Base-by-base conservation (phyloP, 2,329 filamentous ascomycete genomes). In the Aspergillus sp. region DNA sequence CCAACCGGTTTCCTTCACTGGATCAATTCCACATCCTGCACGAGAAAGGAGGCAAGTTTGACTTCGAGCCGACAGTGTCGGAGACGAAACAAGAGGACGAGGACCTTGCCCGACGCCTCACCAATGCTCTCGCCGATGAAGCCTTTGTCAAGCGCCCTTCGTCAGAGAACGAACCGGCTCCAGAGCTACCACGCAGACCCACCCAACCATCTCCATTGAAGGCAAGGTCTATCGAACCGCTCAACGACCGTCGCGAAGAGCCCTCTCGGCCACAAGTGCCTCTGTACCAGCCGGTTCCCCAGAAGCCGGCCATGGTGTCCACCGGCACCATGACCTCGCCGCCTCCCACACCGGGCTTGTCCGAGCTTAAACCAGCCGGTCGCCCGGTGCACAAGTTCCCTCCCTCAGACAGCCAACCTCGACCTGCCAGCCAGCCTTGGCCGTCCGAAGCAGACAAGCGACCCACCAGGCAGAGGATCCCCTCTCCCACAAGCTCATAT, bases 1-100 rank as follows among this genome's bases (percentile, higher is more conserved):
- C 93, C 0, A 81, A 84, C 24, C 83, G 88, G 48, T 99, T 96
- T 61, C 94, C 94, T 0, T 92, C 90, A 5, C 78, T 99, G 20
- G 92, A 97, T 64, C 90, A 97, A 61, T 99, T 99, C 66, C 87
- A 93, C 3, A 77, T 99, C 16, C 76, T 96, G 42, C 90, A 95
- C 61, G 91, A 97, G 57, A 83, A 89, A 56, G 88, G 89, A 3
- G 75, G 83, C 55, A 92, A 90, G 54, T 96, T 96, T 62, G 86
- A 93, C 50, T 96, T 96, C 67, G 86, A 89, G 53, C 71, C 77
- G 41, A 65, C 78, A 13, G 68, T 78, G n/a, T 6, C 76, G 20
- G 73, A 76, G 10, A 72, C 74, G 10, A 72, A 72, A 26, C 49
- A 64, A 2, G 57, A 72, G 38, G 72, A 82, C 26, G 78, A 79